Evolutionary conservation across 345 rosid species (phyloP).

Genomic region (Citrus mangshanensis): DNA sequence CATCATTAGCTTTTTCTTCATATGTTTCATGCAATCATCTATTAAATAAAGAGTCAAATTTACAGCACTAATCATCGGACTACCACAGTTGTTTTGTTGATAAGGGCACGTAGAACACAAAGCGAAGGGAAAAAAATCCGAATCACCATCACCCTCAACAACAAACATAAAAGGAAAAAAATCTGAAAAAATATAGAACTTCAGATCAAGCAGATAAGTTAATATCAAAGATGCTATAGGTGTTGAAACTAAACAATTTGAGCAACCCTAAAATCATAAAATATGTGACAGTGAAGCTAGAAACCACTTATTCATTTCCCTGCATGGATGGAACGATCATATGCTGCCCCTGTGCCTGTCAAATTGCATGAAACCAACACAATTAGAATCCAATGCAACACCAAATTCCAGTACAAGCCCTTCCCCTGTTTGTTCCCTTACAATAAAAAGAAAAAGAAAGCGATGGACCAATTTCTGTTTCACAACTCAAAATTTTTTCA

Average conservation of each 20-base stretch:
- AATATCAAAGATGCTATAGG: slow-evolving; percentile 15
- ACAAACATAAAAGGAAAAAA: neutral
- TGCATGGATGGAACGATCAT: slow-evolving; percentile 49
- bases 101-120: neutral
- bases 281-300: slow-evolving; percentile 3
- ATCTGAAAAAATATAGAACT: slow-evolving; percentile 9
- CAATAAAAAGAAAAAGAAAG: neutral
- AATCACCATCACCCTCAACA: neutral
- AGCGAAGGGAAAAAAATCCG: too few species aligned
- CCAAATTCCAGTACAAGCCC: neutral
- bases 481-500: neutral
- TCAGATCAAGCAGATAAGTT: slow-evolving; percentile 13
- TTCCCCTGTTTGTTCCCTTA: neutral
- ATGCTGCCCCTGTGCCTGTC: slow-evolving; percentile 51
- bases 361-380: slow-evolving; percentile 7
- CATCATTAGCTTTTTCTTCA: neutral
- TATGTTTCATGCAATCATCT: slow-evolving; percentile 4
- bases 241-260: slow-evolving; percentile 22
- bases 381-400: neutral
- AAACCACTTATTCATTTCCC: slow-evolving; percentile 35
- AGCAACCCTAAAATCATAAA: slow-evolving; percentile 21
- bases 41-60: slow-evolving; percentile 16
- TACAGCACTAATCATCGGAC: slow-evolving; percentile 20
- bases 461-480: neutral
- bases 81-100: slow-evolving; percentile 5